Evolutionary conservation across 1,139 yeast genomes (phyloP), one percentile per base, ranked within the genome.

Genomic region (Hyphopichia wangnamkhiaoensis): DNA sequence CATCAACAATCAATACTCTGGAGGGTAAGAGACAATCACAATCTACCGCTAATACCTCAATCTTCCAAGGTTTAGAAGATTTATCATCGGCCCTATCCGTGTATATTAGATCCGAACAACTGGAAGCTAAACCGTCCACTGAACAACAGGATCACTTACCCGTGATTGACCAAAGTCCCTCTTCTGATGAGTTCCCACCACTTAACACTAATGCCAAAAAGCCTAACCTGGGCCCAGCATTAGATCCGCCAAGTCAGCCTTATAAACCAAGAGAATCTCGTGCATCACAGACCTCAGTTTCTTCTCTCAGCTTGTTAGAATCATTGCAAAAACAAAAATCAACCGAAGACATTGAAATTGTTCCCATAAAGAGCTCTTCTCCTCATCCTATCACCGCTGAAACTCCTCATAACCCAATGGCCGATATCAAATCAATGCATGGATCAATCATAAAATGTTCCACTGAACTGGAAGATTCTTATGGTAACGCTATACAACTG

Each of bases 1-100:
- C 13, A 26, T 26, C 29, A 14, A 26, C 35, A 17, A 24, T 5
- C 9, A 21, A 33, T 7, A 33, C 15, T 15, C 14, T 7, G 9
- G 30, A 15, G 6, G 15, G 12, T 10, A 29, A 29, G 25, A 17
- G 19, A 26, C 19, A 32, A 9, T 23, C 28, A 44, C 57, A 54
- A 20, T 61, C 66, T 0, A 61, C 68, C 12, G 40, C 59, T 3
- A 51, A 53, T 37, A 60, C 65, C 2, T 63, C 69, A 4, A 48
- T 64, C 3, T 41, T 56, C 33, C 64, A 64, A 26, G 53, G 57
- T 28, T 54, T 64, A 33, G 70, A 67, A 10, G 63, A 59, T 26
- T 48, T 66, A 26, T 58, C 68, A 1, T 57, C 61, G 35, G 65
- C 62, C 37, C 44, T 65, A n/a, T 55, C 65, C 4, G 49, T 56